Evolutionary conservation across 1,284 basidiomycete species (phyloP), one percentile per base, ranked within the genome.

Genomic region (Mycosarcoma mackinlayi): DNA sequence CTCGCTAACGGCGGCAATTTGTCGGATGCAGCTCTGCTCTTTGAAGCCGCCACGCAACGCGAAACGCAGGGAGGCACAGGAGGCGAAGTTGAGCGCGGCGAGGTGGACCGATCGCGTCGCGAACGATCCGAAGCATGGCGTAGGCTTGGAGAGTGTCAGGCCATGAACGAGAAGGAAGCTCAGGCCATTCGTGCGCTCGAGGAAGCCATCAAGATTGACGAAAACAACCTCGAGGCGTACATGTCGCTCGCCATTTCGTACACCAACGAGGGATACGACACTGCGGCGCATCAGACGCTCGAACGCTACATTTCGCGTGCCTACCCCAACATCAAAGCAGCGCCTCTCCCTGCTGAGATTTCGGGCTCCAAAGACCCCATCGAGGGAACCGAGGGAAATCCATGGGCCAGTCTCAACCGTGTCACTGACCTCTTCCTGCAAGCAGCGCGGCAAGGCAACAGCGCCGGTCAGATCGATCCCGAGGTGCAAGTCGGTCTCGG

Each of bases 401-500:
- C 91, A 1, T 98, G 96, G 96, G 89, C 91, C 56, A 89, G 90
- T 31, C 92, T 94, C 76, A 88, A 88, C 63, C 86, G 87, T 28
- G 88, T 96, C 54, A 93, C 92, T 0, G 90, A 96, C 23, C 85
- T 89, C 21, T 98, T 93, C 86, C 85, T 98, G 44, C 84, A 85
- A n/a, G 88, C 96, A 25, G 94, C 95, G 11, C 88, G 93, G 46
- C 86, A 83, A 18, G 84, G 84, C 30, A 83, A 83, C 19, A 57
- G 71, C 4, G 88, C 88, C 10, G 84, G 88, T 33, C 64, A 76
- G 19, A 87, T 98, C 57, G 94, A 98, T 81, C 88, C 94, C 2
- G 94, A 98, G 62, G 90, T 97, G 4, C 96, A 98, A 83, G 89
- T 94, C 39, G 95, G 91, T 0, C 86, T 99, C 8, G 96, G 96